Base-by-base conservation (phyloP, 179 eudicot genomes). In the Camellia oleifera region DNA sequence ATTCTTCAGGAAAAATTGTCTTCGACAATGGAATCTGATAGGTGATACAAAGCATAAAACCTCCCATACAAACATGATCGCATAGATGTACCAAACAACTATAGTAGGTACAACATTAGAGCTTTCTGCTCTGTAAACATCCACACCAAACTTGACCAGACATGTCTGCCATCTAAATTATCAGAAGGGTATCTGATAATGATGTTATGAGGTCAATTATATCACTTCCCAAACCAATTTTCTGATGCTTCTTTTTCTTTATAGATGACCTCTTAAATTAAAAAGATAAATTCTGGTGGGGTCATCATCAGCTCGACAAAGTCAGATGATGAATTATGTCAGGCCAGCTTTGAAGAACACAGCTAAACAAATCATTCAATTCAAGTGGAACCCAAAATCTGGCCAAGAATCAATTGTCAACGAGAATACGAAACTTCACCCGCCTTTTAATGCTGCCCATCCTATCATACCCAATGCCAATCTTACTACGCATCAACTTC, bases 381-480 rank as follows among this genome's bases (percentile, higher is more conserved):
- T 52, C 26, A 13, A 0, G 0, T 1, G 57, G 66, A n/a, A 48
- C 23, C 50, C 20, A 57, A 18, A 45, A 70, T 64, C 14, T 70
- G 53, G 66, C 64, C 78, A 56, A 83, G 44, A 79, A 57, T 86
- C 88, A 95, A 80, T 58, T 80, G 45, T 87, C 84, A 52, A 95
- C 81, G 58, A 95, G 90, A 78, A 81, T 84, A 72, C 88, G 86
- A 79, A 95, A 95, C 82, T 92, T 95, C 23, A 95, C 98, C 74
- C 98, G 83, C 78, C 88, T 88, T 82, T 94, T 95, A 74, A 95
- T 82, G 80, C 97, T 95, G 40, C 97, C 92, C 84, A 79, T 77
- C 83, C 98, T 90, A 85, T 95, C 96, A 85, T 94, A 95, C n/a
- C 99, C 99, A 63, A 95, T 91, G 53, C 98, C 99, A 83, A 94